Percentiles rank a stretch among this genome's conserved stretches.
These are phyloP conservation scores for Vitis hybrid DNA, from an alignment of 177 flowering plant species.

Conservation along the genomic window DNA sequence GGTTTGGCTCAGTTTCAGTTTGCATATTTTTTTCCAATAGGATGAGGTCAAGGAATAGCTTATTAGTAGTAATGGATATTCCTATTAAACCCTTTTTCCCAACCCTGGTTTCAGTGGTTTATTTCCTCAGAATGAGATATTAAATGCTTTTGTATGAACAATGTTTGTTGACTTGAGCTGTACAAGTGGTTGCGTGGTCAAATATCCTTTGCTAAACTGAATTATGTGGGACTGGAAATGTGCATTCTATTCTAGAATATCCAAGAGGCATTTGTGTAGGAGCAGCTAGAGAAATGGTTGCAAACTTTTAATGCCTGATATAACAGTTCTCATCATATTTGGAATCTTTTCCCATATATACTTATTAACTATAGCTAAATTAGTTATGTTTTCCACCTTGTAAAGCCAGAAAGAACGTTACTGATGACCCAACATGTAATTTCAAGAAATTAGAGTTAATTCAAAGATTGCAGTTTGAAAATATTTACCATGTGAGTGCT, in stretches of 20 bases:
- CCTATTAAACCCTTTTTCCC: no score
- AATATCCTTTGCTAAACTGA: background rate
- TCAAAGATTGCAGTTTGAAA: conserved; percentile 2
- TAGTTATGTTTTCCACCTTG: background rate
- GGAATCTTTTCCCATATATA: background rate
- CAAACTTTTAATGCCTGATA: background rate
- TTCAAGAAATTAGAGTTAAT: background rate
- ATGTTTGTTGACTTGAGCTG: no score
- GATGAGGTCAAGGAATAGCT: no score
- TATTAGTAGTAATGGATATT: no score
- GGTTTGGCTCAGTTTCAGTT: no score
- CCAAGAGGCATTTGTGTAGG: background rate
- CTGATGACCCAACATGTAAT: background rate
- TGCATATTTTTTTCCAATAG: no score
- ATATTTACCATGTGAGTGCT: background rate
- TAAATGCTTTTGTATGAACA: no score
- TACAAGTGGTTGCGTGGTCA: no score
- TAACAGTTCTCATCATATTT: background rate
- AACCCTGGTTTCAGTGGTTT: no score
- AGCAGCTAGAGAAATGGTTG: background rate
- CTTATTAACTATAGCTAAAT: background rate
- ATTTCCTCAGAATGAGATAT: no score
- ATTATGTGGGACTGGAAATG: background rate
- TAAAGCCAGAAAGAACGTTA: background rate
- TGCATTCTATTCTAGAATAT: background rate